Base-by-base conservation (phyloP, 371 early-diverging fungal genomes). In the Saksenaea vasiformis region DNA sequence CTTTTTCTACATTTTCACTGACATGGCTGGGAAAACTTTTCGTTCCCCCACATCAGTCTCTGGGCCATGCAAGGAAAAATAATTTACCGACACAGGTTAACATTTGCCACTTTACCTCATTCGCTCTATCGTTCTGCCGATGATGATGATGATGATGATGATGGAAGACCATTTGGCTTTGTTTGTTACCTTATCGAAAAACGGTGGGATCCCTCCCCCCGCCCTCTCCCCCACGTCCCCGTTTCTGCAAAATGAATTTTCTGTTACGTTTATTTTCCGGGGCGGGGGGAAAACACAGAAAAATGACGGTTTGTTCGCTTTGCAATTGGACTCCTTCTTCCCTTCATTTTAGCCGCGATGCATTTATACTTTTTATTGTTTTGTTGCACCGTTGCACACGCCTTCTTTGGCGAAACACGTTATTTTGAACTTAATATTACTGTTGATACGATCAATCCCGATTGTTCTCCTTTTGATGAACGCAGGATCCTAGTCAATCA, bases 401-500 rank as follows among this genome's bases (percentile, higher is more conserved):
- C 51, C 5, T 47, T 10, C 10, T 2, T 47, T 10, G 51, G 51
- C 5, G 51, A 47, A 47, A 47, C 51, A 26, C 67, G 67, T 19
- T 37, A 44, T 8, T 73, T 65, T 41, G 73, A 73, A 31, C 47
- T 73, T 10, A 70, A 73, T 38, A 56, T 73, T 14, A 70, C 70
- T 1, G 54, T 64, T 22, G 39, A 55, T 14, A 54, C 56, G 1
- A 65, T 70, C 51, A 68, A 72, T 36, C 76, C 76, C 13, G 76
- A 76, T n/a, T 76, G 76, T n/a, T 76, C 69, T 9, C 44, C 60
- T 26, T 60, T 62, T 51, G 41, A 54, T 1, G 31, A 31, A 43
- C 66, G 10, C 54, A 69, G 3, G 67, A 59, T 78, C 5, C 41
- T 74, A 1, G 67, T 83, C 26, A 86, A 86, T 60, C 67, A 73